phyloP scores from a whole-genome alignment of 768 basidiomycete species.

The Myochromella boudieri region DNA sequence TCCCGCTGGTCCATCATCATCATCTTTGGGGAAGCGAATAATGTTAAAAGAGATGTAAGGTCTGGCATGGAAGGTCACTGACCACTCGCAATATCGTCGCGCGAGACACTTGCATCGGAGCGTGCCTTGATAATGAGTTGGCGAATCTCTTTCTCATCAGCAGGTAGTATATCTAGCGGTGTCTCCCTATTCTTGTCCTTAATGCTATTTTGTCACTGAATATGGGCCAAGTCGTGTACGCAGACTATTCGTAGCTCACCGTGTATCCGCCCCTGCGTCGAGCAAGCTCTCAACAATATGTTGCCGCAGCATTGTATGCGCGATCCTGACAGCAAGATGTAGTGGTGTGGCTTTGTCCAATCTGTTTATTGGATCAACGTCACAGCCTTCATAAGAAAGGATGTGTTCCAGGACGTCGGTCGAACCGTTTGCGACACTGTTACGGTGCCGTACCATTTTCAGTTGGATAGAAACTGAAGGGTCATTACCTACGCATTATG shows the following conservation, averaged over 20 bases:
- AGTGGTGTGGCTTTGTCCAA: slow-evolving; percentile 74
- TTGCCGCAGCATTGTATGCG: slow-evolving; percentile 52
- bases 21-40: slow-evolving; percentile 14
- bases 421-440: slow-evolving; percentile 55
- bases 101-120: slow-evolving; percentile 48
- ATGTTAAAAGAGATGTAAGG: not conserved
- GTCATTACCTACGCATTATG: slow-evolving; percentile 63
- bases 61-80: slow-evolving; percentile 12
- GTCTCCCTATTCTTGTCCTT: slow-evolving; percentile 68
- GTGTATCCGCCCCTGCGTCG: slow-evolving; percentile 77
- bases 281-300: slow-evolving; percentile 63
- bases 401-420: slow-evolving; percentile 69
- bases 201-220: slow-evolving; percentile 42
- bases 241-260: slow-evolving; percentile 36
- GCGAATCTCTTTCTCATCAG: slow-evolving; percentile 50
- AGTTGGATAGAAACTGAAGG: not conserved
- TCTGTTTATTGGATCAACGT: slow-evolving; percentile 77
- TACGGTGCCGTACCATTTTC: not conserved
- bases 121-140: slow-evolving; percentile 53
- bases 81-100: slow-evolving; percentile 70
- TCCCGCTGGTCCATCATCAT: slow-evolving; percentile 25
- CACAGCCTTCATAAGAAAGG: slow-evolving; percentile 72
- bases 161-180: slow-evolving; percentile 53
- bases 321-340: slow-evolving; percentile 65
- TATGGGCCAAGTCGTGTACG: not conserved